phyloP scores from a whole-genome alignment of 257 asterid species.

The Primulina eburnea region DNA sequence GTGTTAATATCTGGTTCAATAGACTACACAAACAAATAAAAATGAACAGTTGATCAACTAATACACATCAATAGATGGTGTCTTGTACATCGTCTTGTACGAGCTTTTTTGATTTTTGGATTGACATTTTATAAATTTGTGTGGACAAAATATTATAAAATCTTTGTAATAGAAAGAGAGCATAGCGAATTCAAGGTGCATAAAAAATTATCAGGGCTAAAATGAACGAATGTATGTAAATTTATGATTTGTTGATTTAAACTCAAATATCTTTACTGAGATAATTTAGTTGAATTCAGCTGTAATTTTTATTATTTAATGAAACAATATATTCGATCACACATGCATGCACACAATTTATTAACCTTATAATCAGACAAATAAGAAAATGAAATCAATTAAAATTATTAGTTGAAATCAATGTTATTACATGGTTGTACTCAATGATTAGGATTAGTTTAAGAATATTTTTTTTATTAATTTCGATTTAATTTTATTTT shows the following conservation, averaged over 20 bases:
- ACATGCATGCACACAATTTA: neutral
- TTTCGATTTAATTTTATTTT: too few species aligned
- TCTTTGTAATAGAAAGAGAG: neutral
- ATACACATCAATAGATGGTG: neutral
- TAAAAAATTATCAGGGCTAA: too few species aligned
- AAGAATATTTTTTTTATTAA: neutral
- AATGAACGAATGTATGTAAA: neutral
- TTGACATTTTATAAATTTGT: neutral
- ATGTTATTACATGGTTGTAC: neutral
- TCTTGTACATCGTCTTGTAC: too few species aligned
- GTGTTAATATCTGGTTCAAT: neutral
- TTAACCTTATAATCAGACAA: neutral
- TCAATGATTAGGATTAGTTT: neutral
- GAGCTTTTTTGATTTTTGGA: neutral
- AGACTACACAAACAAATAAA: neutral
- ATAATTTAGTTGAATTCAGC: neutral
- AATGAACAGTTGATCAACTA: neutral
- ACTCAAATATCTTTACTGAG: neutral
- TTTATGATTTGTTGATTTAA: too few species aligned
- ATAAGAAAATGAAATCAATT: neutral
- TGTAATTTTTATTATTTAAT: too few species aligned
- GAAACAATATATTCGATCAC: too few species aligned
- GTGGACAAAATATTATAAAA: neutral
- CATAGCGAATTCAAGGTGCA: neutral
- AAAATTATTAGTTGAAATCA: neutral